These are phyloP conservation scores for Botrytis pseudocinerea DNA, from an alignment of 2,329 filamentous ascomycete species.

Conservation along the genomic window DNA sequence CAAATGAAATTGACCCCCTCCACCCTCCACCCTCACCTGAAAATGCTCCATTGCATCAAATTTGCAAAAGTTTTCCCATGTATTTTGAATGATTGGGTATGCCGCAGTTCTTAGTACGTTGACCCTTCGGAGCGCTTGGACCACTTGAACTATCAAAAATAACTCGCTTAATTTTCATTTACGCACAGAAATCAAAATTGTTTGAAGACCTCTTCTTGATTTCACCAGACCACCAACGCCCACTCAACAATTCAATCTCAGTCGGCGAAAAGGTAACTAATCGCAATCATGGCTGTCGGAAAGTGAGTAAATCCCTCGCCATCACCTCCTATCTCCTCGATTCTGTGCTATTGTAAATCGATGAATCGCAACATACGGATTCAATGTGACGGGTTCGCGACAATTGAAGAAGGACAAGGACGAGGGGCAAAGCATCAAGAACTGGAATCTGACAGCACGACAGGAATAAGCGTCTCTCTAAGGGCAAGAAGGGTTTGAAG, in stretches of 20 bases:
- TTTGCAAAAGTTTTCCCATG: conserved; percentile 1
- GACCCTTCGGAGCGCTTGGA: conserved; percentile 10
- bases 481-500: conserved; percentile 99
- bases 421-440: conserved; percentile 31
- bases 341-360: conserved; percentile 8
- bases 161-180: conserved; percentile 23
- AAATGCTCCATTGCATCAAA: neutral
- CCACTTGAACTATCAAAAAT: neutral
- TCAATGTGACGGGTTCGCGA: conserved; percentile 6
- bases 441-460: conserved; percentile 38
- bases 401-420: conserved; percentile 23
- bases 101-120: neutral
- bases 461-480: conserved; percentile 99
- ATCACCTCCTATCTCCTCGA: conserved; percentile 11
- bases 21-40: neutral
- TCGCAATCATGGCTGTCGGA: conserved; percentile 80
- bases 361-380: conserved; percentile 6
- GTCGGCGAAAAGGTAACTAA: conserved; percentile 42
- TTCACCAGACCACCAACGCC: conserved; percentile 24
- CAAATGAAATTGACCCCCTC: neutral
- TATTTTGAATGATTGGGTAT: neutral
- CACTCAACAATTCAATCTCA: conserved; percentile 27
- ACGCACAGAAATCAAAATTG: conserved; percentile 23
- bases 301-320: conserved; percentile 55
- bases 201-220: conserved; percentile 16